Percentiles rank a stretch among this genome's conserved stretches.
phyloP scores from a whole-genome alignment of 768 basidiomycete species.

The Leucocoprinus sp. region DNA sequence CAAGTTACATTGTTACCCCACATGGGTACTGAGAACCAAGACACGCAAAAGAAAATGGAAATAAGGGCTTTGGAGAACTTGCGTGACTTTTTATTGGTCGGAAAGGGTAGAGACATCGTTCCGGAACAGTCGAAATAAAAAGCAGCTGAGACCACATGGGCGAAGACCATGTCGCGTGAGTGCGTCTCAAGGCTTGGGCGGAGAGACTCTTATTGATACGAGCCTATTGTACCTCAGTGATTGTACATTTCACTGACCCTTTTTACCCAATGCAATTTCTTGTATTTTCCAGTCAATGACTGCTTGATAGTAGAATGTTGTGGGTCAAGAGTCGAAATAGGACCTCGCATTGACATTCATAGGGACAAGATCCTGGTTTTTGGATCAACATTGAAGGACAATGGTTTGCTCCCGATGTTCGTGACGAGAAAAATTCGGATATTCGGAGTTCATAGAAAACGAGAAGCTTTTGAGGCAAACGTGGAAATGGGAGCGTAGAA shows the following conservation, averaged over 20 bases:
- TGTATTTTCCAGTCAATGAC: slow-evolving; percentile 7
- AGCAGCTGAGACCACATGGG: not conserved
- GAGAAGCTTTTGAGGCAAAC: slow-evolving; percentile 13
- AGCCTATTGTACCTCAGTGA: not conserved
- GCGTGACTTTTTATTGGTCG: slow-evolving; percentile 56
- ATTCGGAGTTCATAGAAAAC: slow-evolving; percentile 16
- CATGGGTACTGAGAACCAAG: slow-evolving; percentile 84
- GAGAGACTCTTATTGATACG: not conserved
- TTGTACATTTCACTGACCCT: not conserved
- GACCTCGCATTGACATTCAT: not conserved
- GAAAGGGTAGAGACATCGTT: slow-evolving; percentile 61
- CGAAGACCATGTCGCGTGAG: slow-evolving; percentile 13
- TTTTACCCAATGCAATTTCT: not conserved
- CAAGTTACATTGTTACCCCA: slow-evolving; percentile 85
- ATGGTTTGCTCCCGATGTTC: too few relatives aligned
- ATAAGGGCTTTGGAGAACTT: slow-evolving; percentile 75
- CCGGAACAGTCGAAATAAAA: slow-evolving; percentile 62
- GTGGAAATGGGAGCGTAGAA: slow-evolving; percentile 13
- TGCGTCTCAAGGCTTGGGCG: slow-evolving; percentile 16
- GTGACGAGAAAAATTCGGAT: slow-evolving; percentile 11
- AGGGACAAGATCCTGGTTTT: slow-evolving; percentile 1
- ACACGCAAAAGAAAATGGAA: slow-evolving; percentile 78
- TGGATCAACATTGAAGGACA: too few relatives aligned
- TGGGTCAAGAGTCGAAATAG: not conserved
- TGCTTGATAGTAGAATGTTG: not conserved